A percentile compares a stretch with the other conserved stretches of the same genome.
Evolutionary conservation across 108 stramenopile genomes (phyloP).

Genomic region (Fragilariopsis cylindrus): DNA sequence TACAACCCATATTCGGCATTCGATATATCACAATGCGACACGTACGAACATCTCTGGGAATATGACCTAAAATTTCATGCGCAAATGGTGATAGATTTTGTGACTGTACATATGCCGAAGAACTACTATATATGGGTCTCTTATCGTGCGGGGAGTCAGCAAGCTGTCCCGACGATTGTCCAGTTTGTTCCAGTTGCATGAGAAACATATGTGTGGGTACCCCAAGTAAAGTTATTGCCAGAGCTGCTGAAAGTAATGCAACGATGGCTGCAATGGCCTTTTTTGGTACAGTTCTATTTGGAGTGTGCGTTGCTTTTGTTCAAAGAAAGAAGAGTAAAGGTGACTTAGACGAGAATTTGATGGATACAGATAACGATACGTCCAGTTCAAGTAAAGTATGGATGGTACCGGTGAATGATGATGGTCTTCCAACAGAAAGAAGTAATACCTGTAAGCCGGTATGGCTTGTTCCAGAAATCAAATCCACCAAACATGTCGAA

Average conservation of each 20-base stretch:
- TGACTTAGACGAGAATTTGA: constrained; percentile 11
- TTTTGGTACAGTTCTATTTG: not conserved
- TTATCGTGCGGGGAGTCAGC: constrained; percentile 44
- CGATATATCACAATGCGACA: constrained; percentile 51
- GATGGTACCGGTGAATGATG: constrained; percentile 27
- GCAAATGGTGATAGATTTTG: constrained; percentile 37
- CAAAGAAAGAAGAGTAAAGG: constrained; percentile 11
- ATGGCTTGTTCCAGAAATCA: constrained; percentile 26
- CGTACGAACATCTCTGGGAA: constrained; percentile 61
- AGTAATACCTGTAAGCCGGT: constrained; percentile 13
- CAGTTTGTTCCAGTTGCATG: constrained; percentile 57
- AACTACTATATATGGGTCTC: constrained; percentile 44
- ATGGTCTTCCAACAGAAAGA: constrained; percentile 23
- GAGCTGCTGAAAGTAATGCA: not conserved
- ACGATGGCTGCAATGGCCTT: not conserved
- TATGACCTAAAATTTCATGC: constrained; percentile 62
- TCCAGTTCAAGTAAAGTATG: constrained; percentile 6
- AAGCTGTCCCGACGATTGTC: constrained; percentile 48
- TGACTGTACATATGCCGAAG: constrained; percentile 52
- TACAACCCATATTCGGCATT: constrained; percentile 40
- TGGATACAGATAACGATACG: constrained; percentile 6
- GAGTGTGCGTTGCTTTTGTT: not conserved
- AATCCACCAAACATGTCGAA: not conserved
- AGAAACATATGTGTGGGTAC: constrained; percentile 6
- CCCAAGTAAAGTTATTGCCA: not conserved